Evolutionary conservation across 2,329 filamentous ascomycete species (phyloP), one percentile per base, ranked within the genome.

Genomic region (Claviceps citrina): DNA sequence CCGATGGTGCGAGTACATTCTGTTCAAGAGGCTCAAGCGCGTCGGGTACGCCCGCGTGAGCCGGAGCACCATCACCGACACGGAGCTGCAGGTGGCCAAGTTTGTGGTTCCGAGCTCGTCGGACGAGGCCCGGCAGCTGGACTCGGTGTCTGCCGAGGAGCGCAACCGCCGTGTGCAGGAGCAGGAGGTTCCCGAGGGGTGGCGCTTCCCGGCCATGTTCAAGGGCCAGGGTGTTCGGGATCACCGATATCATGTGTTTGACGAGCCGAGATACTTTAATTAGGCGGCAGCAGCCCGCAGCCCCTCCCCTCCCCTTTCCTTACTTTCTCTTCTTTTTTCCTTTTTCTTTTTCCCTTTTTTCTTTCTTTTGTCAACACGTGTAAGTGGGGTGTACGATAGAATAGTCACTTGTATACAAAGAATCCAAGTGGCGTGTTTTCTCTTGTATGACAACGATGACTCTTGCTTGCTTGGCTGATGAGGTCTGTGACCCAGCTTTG

Each of bases 1-100:
- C 59, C 71, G 91, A 41, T 98, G 91, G 91, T 98, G 91, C 66
- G 89, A 98, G 66, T 98, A 98, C 61, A 95, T 98, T 48, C 66
- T 98, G 20, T 98, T 85, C 70, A 95, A 95, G 68, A 78, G 78
- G 10, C 63, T 98, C 46, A 80, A 78, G 61, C 73, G 89, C 45
- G 80, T 82, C 0, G 89, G 85, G 1, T 98, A 98, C 57, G 91
- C 91, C 4, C 70, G 91, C 40, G 80, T 98, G 39, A 89, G 81
- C 52, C 72, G 91, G 51, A 78, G 79, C 50, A 93, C 84, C 2
- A 96, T 98, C 50, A 98, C 91, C 10, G 91, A 98, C 57, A 98
- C 91, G 2, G 91, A 98, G 63, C 69, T 98, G 41, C 91, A 98
- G 68, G 83, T 93, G 25, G 91, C 84, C 50, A 96, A 96, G 61